Percentiles rank a stretch among this genome's conserved stretches.
These are phyloP conservation scores for Schizopora paradoxa DNA, from an alignment of 1,284 basidiomycete genomes.

Conservation along the genomic window DNA sequence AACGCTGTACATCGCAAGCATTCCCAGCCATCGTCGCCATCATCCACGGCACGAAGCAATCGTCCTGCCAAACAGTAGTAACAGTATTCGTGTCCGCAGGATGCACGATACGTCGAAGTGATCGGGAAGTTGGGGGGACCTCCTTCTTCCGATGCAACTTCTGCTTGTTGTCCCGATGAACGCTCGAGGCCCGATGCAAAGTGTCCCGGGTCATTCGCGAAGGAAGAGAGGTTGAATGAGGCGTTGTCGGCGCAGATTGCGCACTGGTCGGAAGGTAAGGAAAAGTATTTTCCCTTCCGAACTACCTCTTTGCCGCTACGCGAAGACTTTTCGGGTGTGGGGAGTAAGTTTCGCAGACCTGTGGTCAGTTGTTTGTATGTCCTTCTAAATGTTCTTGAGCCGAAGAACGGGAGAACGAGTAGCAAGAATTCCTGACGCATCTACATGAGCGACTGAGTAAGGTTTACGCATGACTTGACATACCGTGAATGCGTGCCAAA, in stretches of 20 bases:
- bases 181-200: constrained; percentile 24
- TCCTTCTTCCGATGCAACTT: constrained; percentile 23
- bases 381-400: constrained; percentile 57
- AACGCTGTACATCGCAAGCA: constrained; percentile 71
- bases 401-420: constrained; percentile 86
- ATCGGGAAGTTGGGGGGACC: constrained; percentile 57
- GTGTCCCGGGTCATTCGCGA: constrained; percentile 38
- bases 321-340: constrained; percentile 23
- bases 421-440: constrained; percentile 85
- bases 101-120: constrained; percentile 66
- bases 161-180: constrained; percentile 9
- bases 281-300: constrained; percentile 53
- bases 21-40: constrained; percentile 64
- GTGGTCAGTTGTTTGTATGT: constrained; percentile 26
- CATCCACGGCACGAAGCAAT: constrained; percentile 67
- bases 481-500: constrained; percentile 98
- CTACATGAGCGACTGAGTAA: constrained; percentile 5
- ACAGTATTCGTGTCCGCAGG: constrained; percentile 81
- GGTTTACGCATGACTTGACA: constrained; percentile 25
- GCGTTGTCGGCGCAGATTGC: constrained; percentile 77
- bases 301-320: constrained; percentile 16
- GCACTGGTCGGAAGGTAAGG: constrained; percentile 62
- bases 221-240: constrained; percentile 50
- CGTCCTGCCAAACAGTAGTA: constrained; percentile 83
- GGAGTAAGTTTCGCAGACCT: constrained; percentile 13